Conservation (phyloP, 2,329 filamentous ascomycete genomes). For the Xylogone sp. region DNA sequence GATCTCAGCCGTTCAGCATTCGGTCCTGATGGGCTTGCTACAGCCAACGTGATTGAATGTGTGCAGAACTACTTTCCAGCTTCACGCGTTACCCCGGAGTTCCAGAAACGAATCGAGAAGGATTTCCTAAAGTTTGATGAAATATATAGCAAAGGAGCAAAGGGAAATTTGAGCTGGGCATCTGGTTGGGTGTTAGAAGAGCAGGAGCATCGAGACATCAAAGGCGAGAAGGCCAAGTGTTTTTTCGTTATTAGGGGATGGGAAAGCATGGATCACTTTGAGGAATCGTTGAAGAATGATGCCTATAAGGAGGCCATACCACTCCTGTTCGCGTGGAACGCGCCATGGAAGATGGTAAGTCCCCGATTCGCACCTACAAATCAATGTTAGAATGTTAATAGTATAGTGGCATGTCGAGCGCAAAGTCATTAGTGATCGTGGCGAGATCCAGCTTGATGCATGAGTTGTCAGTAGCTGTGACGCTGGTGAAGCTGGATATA, state of each 20-base stretch:
- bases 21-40: constrained; percentile 8
- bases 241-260: constrained; percentile 13
- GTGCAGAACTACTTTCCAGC: constrained; percentile 14
- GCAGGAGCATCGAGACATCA: constrained; percentile 9
- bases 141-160: constrained; percentile 8
- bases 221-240: constrained; percentile 13
- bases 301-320: constrained; percentile 11
- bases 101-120: constrained; percentile 11
- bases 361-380: neutral
- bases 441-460: too few relatives aligned
- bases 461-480: too few relatives aligned
- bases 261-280: constrained; percentile 12
- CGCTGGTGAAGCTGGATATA: too few relatives aligned
- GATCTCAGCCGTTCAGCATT: constrained; percentile 8
- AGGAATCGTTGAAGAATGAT: constrained; percentile 10
- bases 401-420: constrained; percentile 7
- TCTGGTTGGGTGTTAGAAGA: constrained; percentile 13
- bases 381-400: constrained; percentile 8
- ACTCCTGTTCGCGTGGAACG: constrained; percentile 11
- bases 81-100: constrained; percentile 10
- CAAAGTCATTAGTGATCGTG: neutral
- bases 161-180: constrained; percentile 3
- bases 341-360: constrained; percentile 12
- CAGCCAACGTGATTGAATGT: constrained; percentile 11
- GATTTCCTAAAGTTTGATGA: constrained; percentile 13